Conservation (phyloP, 345 rosid species). For the Rhizophora mangle region DNA sequence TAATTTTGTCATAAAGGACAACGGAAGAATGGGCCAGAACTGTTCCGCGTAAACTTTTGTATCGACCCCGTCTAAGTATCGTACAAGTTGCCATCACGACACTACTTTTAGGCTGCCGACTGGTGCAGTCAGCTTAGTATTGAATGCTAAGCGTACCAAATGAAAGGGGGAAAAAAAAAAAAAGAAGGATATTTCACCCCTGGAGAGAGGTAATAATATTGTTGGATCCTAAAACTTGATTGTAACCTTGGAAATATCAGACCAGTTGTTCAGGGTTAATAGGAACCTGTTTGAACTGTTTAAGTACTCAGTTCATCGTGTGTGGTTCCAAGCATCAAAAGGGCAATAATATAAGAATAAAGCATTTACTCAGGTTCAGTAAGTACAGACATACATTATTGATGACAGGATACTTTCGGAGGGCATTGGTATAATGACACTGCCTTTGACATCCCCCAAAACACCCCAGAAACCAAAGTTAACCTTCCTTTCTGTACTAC, state of each 20-base stretch:
- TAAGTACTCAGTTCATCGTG: slow-evolving; percentile 7
- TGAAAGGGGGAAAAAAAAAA: neutral
- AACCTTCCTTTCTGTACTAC: neutral
- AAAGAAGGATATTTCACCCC: neutral
- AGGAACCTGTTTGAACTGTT: neutral
- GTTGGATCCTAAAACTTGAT: neutral
- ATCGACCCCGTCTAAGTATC: slow-evolving; percentile 7
- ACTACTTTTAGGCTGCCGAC: slow-evolving; percentile 7
- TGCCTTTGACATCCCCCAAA: neutral
- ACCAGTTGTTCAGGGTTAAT: neutral
- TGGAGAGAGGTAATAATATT: neutral
- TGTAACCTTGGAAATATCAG: slow-evolving; percentile 11
- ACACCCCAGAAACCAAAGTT: neutral
- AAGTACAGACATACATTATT: slow-evolving; percentile 3
- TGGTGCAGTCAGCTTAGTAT: slow-evolving; percentile 9
- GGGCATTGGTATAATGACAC: neutral
- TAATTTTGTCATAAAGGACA: slow-evolving; percentile 1
- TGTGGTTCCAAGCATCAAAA: slow-evolving; percentile 25
- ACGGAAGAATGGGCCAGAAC: neutral
- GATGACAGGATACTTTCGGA: slow-evolving; percentile 16
- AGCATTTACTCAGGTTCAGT: slow-evolving; percentile 22
- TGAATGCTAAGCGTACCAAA: slow-evolving; percentile 9
- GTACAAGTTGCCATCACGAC: neutral
- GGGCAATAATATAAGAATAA: slow-evolving; percentile 29
- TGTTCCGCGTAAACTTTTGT: slow-evolving; percentile 10